Evolutionary conservation across 441 rosid genomes (phyloP).

Genomic region (Sinapis alba): DNA sequence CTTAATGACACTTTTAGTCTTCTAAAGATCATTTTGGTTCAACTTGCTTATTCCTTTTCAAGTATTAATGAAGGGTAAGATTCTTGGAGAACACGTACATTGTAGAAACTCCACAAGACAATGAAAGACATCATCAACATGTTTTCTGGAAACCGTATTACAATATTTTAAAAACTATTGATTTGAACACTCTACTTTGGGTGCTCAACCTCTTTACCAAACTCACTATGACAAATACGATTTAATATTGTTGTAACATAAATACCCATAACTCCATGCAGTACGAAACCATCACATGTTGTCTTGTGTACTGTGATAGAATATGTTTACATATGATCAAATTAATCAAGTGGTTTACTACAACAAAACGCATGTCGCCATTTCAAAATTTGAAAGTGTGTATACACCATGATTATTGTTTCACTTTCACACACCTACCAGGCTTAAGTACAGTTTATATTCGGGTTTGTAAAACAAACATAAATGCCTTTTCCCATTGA

Average conservation of each 20-base stretch:
- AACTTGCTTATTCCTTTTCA: not conserved
- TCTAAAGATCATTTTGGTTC: not conserved
- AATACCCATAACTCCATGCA: constrained; percentile 9
- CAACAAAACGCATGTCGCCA: constrained; percentile 17
- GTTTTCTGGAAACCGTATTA: not conserved
- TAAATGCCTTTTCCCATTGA: not conserved
- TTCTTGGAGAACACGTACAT: not conserved
- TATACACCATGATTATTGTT: not conserved
- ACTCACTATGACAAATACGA: constrained; percentile 3
- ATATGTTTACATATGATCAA: not conserved
- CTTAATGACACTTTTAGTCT: not conserved
- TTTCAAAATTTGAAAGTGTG: constrained; percentile 14
- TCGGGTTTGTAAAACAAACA: not conserved
- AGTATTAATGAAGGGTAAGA: not conserved
- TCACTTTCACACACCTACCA: not conserved
- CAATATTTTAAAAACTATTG: not conserved
- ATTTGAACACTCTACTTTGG: constrained; percentile 3
- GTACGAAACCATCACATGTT: constrained; percentile 22
- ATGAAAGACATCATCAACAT: not conserved
- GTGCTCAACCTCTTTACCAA: constrained; percentile 21
- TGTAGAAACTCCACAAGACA: not conserved
- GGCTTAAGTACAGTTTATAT: not conserved
- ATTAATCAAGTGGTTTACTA: not conserved
- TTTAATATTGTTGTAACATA: constrained; percentile 18
- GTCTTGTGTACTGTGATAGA: not conserved